Base-by-base conservation (phyloP, 1,284 basidiomycete species). In the Cutaneotrichosporon cutaneum region DNA sequence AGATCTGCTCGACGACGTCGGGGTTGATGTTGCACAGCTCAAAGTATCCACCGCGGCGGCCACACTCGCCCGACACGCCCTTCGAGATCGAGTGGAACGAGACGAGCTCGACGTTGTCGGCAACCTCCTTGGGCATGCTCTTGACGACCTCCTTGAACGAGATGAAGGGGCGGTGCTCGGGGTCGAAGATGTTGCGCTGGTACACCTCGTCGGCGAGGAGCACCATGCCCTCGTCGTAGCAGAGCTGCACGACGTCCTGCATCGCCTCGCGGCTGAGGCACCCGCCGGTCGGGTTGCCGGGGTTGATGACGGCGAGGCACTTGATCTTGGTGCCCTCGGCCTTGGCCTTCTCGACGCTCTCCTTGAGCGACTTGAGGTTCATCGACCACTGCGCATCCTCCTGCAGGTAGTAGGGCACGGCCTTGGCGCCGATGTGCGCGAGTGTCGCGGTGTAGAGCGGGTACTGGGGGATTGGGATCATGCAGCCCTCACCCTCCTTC, bases 391-490 rank as follows among this genome's bases (percentile, higher is more conserved):
- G 88, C 5, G 86, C 82, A 0, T 84, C 74, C 75, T 96, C 93
- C 66, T 94, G 87, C 39, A 99, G 88, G 77, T 90, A 87, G 81
- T 99, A 99, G 0, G 91, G 90, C 45, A 98, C 82, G 0, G 92
- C 82, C n/a, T 85, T 82, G 24, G 94, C 94, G 53, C 84, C 83
- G 78, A 87, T 87, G 72, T 94, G 88, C 0, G 94, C 90, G 55
- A 99, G 87, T 0, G 94, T 89, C 24, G 95, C 95, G 50, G 94
- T 96, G 81, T 98, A 97, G 18, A 99, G 85, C 0, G 95, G 95
- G 77, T 99, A 99, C 82, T 99, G 95, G 1, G 95, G 95, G 67
- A 99, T 98, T 26, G 95, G 95, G 73, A 99, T 98, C 74, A 81
- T 71, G 60, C 77, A 78, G 22, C 80, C 79, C 52, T 81, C 79